Conservation (phyloP, 2,329 filamentous ascomycete species). For the Fusarium falciforme region DNA sequence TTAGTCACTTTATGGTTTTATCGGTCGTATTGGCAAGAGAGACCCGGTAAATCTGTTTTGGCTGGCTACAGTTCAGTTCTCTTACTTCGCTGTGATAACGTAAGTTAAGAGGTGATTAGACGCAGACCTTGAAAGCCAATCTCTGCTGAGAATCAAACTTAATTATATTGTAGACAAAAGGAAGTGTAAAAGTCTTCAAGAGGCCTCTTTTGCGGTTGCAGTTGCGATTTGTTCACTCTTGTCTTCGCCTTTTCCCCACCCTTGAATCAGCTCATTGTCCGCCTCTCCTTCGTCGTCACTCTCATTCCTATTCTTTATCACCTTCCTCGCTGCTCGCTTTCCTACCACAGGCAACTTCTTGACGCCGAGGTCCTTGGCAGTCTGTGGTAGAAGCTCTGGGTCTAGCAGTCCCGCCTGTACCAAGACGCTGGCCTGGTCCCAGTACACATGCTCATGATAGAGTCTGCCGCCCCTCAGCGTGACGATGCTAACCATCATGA, state of each 20-base stretch:
- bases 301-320: slow-evolving; percentile 40
- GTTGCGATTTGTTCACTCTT: background rate
- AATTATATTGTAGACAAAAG: background rate
- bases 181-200: background rate
- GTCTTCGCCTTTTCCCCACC: slow-evolving; percentile 45
- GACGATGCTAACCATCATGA: slow-evolving; percentile 70
- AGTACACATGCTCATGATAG: slow-evolving; percentile 72
- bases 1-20: too few species aligned
- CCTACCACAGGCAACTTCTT: slow-evolving; percentile 55
- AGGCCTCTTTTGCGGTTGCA: background rate
- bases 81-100: too few species aligned
- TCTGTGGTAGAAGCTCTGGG: slow-evolving; percentile 50
- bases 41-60: too few species aligned
- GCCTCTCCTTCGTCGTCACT: slow-evolving; percentile 55
- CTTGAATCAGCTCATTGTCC: slow-evolving; percentile 55
- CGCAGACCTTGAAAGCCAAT: too few species aligned
- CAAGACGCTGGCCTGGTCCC: slow-evolving; percentile 72
- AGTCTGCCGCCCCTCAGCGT: slow-evolving; percentile 69
- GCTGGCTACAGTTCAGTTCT: too few species aligned
- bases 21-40: too few species aligned
- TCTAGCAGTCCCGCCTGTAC: slow-evolving; percentile 69
- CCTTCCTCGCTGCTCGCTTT: slow-evolving; percentile 51
- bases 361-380: slow-evolving; percentile 49
- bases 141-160: too few species aligned
- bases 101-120: too few species aligned